Conservation (phyloP, 805 yeast species). For the Ogataea philodendri region DNA sequence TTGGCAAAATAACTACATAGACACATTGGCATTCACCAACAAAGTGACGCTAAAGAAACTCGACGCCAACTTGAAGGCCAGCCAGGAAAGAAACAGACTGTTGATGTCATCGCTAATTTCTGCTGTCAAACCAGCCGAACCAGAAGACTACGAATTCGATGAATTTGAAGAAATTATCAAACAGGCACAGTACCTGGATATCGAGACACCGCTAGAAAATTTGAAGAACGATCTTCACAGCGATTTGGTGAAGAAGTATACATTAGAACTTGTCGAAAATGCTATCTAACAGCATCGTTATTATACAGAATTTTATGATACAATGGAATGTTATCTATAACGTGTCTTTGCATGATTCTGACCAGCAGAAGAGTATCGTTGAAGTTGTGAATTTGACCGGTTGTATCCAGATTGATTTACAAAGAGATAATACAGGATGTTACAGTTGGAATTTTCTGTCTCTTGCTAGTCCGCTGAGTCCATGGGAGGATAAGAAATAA, state of each 20-base stretch:
- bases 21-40: conserved; percentile 21
- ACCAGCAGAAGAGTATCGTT: conserved; percentile 2
- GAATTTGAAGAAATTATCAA: conserved; percentile 12
- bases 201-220: conserved; percentile 8
- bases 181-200: conserved; percentile 12
- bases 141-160: conserved; percentile 1
- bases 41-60: conserved; percentile 10
- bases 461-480: conserved; percentile 9
- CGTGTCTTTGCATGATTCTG: conserved; percentile 1
- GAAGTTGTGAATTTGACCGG: conserved; percentile 7
- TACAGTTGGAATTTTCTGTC: conserved; percentile 11
- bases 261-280: not conserved
- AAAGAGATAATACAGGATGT: conserved; percentile 11
- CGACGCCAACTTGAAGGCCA: conserved; percentile 2
- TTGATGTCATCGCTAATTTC: conserved; percentile 10
- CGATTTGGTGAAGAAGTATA: conserved; percentile 10
- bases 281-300: conserved; percentile 3
- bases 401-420: conserved; percentile 11
- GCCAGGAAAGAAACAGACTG: conserved; percentile 13
- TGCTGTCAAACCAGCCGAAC: conserved; percentile 2
- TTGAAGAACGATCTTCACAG: conserved; percentile 15
- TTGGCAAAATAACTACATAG: conserved; percentile 29
- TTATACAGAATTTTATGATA: conserved; percentile 5
- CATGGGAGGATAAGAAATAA: conserved; percentile 8
- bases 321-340: no score